A percentile compares a stretch with the other conserved stretches of the same genome.
Conservation (phyloP, 495 filamentous ascomycete genomes). For the Penicillium ucsense region DNA sequence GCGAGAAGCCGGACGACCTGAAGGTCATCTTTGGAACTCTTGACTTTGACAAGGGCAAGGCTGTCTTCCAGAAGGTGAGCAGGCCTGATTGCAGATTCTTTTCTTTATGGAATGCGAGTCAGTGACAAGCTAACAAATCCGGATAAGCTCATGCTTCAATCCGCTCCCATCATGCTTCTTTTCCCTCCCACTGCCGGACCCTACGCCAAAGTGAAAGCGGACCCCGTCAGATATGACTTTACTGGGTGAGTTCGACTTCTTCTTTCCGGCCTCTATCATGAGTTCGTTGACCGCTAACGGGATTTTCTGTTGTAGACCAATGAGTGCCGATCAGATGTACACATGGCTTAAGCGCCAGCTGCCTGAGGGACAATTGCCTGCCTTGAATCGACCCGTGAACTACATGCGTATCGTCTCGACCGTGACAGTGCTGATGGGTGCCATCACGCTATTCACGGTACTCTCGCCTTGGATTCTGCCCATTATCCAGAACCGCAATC, state of each 20-base stretch:
- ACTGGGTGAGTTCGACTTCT: slow-evolving; percentile 51
- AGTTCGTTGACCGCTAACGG: no score
- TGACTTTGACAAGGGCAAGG: slow-evolving; percentile 79
- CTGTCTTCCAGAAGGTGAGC: slow-evolving; percentile 76
- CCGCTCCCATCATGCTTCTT: slow-evolving; percentile 78
- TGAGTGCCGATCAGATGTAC: slow-evolving; percentile 68
- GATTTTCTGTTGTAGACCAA: slow-evolving; percentile 37
- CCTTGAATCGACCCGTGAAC: slow-evolving; percentile 76
- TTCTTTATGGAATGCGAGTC: no score
- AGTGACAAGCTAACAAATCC: not conserved
- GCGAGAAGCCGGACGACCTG: slow-evolving; percentile 61
- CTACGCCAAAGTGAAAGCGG: slow-evolving; percentile 55
- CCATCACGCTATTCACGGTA: slow-evolving; percentile 57
- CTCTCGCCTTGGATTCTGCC: slow-evolving; percentile 81
- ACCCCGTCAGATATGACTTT: slow-evolving; percentile 82
- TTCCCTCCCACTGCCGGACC: slow-evolving; percentile 87
- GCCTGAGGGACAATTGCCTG: slow-evolving; percentile 61
- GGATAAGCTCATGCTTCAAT: slow-evolving; percentile 79
- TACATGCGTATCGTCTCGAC: slow-evolving; percentile 64
- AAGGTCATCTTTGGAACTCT: slow-evolving; percentile 74
- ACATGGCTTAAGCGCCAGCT: slow-evolving; percentile 71
- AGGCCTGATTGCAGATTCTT: not conserved
- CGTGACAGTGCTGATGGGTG: slow-evolving; percentile 56
- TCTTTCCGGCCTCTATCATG: no score
- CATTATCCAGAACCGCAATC: slow-evolving; percentile 75